Evolutionary conservation across 2,329 filamentous ascomycete genomes (phyloP).

Genomic region (Ophiostoma montium): DNA sequence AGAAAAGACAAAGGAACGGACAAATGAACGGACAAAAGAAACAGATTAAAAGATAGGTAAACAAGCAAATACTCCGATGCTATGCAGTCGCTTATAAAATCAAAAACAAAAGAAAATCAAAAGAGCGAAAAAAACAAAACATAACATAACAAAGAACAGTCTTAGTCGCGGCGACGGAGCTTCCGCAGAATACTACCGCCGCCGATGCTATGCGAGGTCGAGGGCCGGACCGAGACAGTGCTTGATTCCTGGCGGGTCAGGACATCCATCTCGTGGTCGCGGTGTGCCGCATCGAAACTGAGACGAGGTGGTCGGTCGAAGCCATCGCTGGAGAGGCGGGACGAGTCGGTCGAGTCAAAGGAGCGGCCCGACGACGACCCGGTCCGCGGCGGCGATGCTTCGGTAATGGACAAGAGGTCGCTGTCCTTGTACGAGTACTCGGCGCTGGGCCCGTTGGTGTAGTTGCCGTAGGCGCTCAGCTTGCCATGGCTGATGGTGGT

Average conservation of each 20-base stretch:
- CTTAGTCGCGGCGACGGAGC: slow-evolving; percentile 8
- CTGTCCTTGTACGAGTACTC: not conserved
- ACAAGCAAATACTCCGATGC: too few species aligned
- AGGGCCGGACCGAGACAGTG: not conserved
- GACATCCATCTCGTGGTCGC: too few species aligned
- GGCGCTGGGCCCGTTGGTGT: not conserved
- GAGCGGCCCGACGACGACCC: slow-evolving; percentile 7
- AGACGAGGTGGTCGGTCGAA: slow-evolving; percentile 20
- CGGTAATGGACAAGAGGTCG: slow-evolving; percentile 11
- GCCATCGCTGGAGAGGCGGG: slow-evolving; percentile 25
- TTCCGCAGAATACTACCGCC: slow-evolving; percentile 10
- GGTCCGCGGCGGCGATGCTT: not conserved
- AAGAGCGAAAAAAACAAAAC: too few species aligned
- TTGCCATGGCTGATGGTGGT: slow-evolving; percentile 33
- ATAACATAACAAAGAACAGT: too few species aligned
- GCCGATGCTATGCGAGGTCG: not conserved
- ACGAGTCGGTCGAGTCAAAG: slow-evolving; percentile 5
- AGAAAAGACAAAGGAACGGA: not conserved
- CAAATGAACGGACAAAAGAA: too few species aligned
- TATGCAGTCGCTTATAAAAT: too few species aligned
- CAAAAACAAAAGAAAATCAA: not conserved
- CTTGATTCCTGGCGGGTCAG: too few species aligned
- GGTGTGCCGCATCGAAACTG: slow-evolving; percentile 16
- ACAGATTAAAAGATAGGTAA: too few species aligned
- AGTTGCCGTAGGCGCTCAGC: slow-evolving; percentile 20